Conservation (phyloP, 1,139 yeast genomes). For the Protomyces macrosporus region DNA sequence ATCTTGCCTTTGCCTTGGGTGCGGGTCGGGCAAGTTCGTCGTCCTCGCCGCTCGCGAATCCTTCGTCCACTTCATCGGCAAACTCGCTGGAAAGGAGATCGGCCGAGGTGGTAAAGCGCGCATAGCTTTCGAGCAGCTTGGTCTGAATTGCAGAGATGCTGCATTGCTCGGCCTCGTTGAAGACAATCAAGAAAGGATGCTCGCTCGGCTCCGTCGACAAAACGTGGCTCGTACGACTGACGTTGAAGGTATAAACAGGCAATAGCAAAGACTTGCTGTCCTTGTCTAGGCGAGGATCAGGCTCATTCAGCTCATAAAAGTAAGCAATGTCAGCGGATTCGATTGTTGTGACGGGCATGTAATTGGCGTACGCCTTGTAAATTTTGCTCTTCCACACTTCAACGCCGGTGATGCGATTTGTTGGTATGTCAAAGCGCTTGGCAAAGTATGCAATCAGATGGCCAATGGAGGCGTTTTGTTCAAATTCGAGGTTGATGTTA, state of each 20-base stretch:
- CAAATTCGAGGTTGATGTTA: slow-evolving; percentile 53
- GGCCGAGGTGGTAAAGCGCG: slow-evolving; percentile 30
- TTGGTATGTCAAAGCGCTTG: slow-evolving; percentile 46
- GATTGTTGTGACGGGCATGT: slow-evolving; percentile 58
- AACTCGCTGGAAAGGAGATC: neutral
- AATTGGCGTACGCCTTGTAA: slow-evolving; percentile 63
- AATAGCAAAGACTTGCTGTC: slow-evolving; percentile 48
- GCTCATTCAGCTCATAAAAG: slow-evolving; percentile 59
- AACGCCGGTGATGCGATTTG: slow-evolving; percentile 49
- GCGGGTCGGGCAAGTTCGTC: neutral
- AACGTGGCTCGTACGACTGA: slow-evolving; percentile 39
- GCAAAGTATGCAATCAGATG: slow-evolving; percentile 62
- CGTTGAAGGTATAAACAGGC: slow-evolving; percentile 51
- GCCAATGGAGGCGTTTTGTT: slow-evolving; percentile 58
- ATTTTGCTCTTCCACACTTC: slow-evolving; percentile 69
- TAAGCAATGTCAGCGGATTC: slow-evolving; percentile 55
- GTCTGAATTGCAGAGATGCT: slow-evolving; percentile 53
- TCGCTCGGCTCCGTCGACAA: slow-evolving; percentile 47
- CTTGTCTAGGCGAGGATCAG: slow-evolving; percentile 17
- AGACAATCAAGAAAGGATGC: slow-evolving; percentile 64
- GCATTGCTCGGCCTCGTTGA: slow-evolving; percentile 48
- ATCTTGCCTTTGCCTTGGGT: neutral
- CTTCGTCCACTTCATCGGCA: neutral
- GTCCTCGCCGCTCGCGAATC: slow-evolving; percentile 5
- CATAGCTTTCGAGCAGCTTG: slow-evolving; percentile 42